phyloP scores from a whole-genome alignment of 495 filamentous ascomycete species.

The Polyplosphaeria fusca region DNA sequence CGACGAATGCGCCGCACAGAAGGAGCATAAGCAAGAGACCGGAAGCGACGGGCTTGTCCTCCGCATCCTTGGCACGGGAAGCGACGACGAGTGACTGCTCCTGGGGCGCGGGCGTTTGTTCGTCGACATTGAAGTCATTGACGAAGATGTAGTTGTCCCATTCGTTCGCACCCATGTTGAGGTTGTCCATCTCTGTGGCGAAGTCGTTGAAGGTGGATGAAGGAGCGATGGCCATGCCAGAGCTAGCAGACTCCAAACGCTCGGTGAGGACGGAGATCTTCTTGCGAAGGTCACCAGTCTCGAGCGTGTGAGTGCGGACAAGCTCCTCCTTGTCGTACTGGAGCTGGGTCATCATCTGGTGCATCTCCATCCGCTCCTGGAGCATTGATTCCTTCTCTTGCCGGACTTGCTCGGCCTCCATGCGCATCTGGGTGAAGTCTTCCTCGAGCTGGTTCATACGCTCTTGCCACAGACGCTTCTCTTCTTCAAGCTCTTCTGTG shows the following conservation, averaged over 20 bases:
- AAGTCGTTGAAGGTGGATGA: slow-evolving; percentile 63
- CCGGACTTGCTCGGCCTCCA: slow-evolving; percentile 59
- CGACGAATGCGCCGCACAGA: slow-evolving; percentile 93
- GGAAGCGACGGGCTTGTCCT: slow-evolving; percentile 44
- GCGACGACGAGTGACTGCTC: slow-evolving; percentile 50
- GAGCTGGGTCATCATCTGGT: slow-evolving; percentile 71
- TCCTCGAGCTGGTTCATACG: slow-evolving; percentile 77
- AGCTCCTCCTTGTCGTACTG: slow-evolving; percentile 88
- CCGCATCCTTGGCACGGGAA: slow-evolving; percentile 54
- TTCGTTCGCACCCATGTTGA: slow-evolving; percentile 69
- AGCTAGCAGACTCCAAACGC: slow-evolving; percentile 74
- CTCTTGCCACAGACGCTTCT: slow-evolving; percentile 84
- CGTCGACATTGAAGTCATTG: slow-evolving; percentile 52
- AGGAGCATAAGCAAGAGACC: slow-evolving; percentile 67
- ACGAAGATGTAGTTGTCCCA: slow-evolving; percentile 82
- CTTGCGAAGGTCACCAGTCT: slow-evolving; percentile 93
- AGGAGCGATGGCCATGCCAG: slow-evolving; percentile 54
- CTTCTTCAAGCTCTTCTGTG: slow-evolving; percentile 92
- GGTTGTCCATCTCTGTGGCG: slow-evolving; percentile 75
- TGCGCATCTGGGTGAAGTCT: slow-evolving; percentile 56
- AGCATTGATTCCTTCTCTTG: slow-evolving; percentile 65
- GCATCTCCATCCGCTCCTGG: slow-evolving; percentile 64
- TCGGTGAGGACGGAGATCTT: slow-evolving; percentile 87
- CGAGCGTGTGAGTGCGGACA: slow-evolving; percentile 82
- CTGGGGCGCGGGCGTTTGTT: slow-evolving; percentile 46